Evolutionary conservation across 1,284 basidiomycete species (phyloP).

Genomic region (Ganoderma lucidum): DNA sequence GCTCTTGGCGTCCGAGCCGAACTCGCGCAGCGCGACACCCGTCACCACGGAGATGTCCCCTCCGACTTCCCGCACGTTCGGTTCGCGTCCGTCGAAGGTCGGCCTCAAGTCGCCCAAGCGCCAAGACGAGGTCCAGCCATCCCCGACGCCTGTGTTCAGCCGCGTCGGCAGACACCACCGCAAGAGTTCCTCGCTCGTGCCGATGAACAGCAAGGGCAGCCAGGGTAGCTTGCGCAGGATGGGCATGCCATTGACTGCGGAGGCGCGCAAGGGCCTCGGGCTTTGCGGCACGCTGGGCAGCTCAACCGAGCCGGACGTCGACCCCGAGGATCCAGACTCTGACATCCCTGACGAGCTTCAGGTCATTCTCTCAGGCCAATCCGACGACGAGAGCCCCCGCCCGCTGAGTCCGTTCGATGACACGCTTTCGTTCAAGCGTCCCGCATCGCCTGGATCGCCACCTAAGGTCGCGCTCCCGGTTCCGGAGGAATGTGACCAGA

Average conservation of each 20-base stretch:
- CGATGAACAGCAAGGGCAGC: conserved; percentile 41
- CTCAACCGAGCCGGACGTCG: conserved; percentile 50
- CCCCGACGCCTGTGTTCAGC: conserved; percentile 60
- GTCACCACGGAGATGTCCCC: conserved; percentile 12
- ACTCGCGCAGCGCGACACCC: conserved; percentile 23
- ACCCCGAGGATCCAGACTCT: conserved; percentile 69
- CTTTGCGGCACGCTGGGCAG: conserved; percentile 72
- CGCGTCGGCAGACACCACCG: conserved; percentile 42
- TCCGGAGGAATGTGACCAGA: conserved; percentile 18
- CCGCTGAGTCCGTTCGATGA: conserved; percentile 38
- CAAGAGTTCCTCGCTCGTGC: conserved; percentile 48
- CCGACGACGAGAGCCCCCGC: conserved; percentile 41
- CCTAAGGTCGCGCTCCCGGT: conserved; percentile 51
- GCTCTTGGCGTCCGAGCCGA: conserved; percentile 30
- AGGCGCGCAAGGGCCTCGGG: conserved; percentile 62
- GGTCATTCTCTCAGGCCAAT: conserved; percentile 61
- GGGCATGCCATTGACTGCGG: conserved; percentile 53
- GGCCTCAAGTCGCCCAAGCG: conserved; percentile 35
- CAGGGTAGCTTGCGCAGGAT: conserved; percentile 30
- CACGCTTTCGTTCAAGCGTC: conserved; percentile 41
- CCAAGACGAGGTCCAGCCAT: conserved; percentile 40
- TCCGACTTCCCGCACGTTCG: conserved; percentile 53
- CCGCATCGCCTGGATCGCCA: conserved; percentile 51
- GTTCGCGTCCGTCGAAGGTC: conserved; percentile 48
- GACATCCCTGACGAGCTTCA: conserved; percentile 82